Percentiles rank a stretch among this genome's conserved stretches.
These are phyloP conservation scores for Phytopythium mirpurense DNA, from an alignment of 352 stramenopile species.

Conservation along the genomic window DNA sequence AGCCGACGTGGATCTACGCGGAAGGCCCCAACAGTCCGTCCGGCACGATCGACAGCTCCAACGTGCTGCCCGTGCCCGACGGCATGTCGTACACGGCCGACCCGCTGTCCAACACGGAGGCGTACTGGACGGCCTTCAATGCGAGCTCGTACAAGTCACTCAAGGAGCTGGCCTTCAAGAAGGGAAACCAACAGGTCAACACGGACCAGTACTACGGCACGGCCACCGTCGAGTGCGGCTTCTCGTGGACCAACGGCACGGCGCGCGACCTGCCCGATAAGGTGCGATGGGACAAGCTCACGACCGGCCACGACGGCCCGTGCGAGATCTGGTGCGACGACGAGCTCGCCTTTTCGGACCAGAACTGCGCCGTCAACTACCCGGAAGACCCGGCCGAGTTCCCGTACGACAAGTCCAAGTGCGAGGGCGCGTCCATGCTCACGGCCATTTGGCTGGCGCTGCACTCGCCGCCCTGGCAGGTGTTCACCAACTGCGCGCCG, in stretches of 20 bases:
- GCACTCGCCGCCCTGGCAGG: slow-evolving; percentile 36
- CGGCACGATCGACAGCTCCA: slow-evolving; percentile 19
- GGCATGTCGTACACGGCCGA: slow-evolving; percentile 24
- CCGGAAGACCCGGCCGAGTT: slow-evolving; percentile 20
- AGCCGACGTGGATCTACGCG: slow-evolving; percentile 26
- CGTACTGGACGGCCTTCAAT: slow-evolving; percentile 31
- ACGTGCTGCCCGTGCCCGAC: slow-evolving; percentile 16
- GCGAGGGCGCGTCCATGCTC: slow-evolving; percentile 28
- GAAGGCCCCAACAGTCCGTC: slow-evolving; percentile 20
- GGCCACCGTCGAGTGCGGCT: slow-evolving; percentile 34
- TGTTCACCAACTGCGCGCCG: slow-evolving; percentile 43
- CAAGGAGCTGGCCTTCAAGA: slow-evolving; percentile 31
- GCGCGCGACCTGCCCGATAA: slow-evolving; percentile 25
- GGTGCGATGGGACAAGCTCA: slow-evolving; percentile 36
- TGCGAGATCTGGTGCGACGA: slow-evolving; percentile 53
- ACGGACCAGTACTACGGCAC: slow-evolving; percentile 25
- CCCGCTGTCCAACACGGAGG: slow-evolving; percentile 23
- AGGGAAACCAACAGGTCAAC: slow-evolving; percentile 17
- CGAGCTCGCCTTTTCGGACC: slow-evolving; percentile 28
- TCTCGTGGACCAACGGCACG: slow-evolving; percentile 24
- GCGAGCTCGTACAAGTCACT: slow-evolving; percentile 40
- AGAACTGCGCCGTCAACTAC: slow-evolving; percentile 35
- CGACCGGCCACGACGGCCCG: slow-evolving; percentile 30
- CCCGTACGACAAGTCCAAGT: slow-evolving; percentile 36
- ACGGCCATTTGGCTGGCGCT: slow-evolving; percentile 33